Conservation (phyloP, 2,329 filamentous ascomycete species). For the Monilinia polystroma region DNA sequence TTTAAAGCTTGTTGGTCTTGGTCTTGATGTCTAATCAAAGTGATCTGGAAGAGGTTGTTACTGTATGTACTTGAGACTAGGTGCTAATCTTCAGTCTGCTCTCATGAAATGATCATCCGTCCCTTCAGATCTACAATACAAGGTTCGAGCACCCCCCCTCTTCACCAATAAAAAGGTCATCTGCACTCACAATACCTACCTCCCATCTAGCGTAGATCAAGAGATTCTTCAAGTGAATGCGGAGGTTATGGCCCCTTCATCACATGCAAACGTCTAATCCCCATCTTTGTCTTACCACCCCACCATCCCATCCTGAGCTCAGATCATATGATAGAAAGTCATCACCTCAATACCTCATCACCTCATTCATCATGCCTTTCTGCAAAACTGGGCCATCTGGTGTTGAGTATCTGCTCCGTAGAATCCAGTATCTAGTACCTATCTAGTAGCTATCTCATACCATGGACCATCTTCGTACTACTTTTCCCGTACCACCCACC, state of each 20-base stretch:
- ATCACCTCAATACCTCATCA: conserved; percentile 13
- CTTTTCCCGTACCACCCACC: neutral
- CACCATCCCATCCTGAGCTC: conserved; percentile 12
- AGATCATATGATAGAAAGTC: conserved; percentile 21
- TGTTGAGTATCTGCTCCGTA: too few species aligned
- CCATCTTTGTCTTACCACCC: conserved; percentile 21
- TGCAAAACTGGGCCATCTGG: neutral
- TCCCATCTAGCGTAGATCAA: conserved; percentile 1
- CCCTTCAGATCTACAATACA: conserved; percentile 12
- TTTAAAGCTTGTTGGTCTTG: neutral
- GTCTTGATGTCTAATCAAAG: too few species aligned
- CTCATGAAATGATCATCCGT: conserved; percentile 22
- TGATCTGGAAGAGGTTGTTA: neutral
- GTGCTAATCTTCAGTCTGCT: conserved; percentile 7
- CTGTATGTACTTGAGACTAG: conserved; percentile 14
- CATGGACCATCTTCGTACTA: neutral
- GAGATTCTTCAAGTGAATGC: neutral
- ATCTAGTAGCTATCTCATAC: too few species aligned
- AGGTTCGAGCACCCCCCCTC: conserved; percentile 13
- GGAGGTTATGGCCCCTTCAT: neutral
- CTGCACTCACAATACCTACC: conserved; percentile 7
- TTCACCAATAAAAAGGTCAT: conserved; percentile 21
- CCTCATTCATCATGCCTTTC: conserved; percentile 5
- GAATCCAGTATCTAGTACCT: too few species aligned
- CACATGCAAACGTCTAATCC: conserved; percentile 7